These are phyloP conservation scores for Corynespora cassiicola DNA, from an alignment of 2,329 filamentous ascomycete species.

Conservation along the genomic window DNA sequence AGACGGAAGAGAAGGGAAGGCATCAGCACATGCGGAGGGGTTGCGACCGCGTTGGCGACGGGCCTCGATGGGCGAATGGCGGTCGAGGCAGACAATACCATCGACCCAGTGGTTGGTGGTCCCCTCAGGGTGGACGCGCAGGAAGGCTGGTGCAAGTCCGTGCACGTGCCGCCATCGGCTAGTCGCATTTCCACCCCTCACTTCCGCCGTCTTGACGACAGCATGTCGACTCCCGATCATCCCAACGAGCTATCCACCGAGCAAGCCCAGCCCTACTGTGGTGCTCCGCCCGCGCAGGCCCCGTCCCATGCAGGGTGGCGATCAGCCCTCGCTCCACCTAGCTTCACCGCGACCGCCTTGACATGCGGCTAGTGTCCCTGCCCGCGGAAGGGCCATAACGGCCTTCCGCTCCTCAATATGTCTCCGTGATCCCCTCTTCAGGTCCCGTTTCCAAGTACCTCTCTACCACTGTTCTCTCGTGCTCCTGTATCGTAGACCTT, in stretches of 20 bases:
- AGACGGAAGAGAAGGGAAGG: constrained; percentile 7
- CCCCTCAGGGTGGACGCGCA: constrained; percentile 3
- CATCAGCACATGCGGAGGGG: constrained; percentile 13
- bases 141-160: neutral
- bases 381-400: constrained; percentile 14
- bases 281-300: constrained; percentile 1
- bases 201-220: no score
- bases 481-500: constrained; percentile 1
- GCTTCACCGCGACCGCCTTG: constrained; percentile 17
- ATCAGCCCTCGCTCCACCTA: constrained; percentile 17
- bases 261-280: constrained; percentile 2
- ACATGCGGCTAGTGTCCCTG: constrained; percentile 26
- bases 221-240: neutral
- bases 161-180: constrained; percentile 9
- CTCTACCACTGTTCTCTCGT: constrained; percentile 3
- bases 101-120: constrained; percentile 11
- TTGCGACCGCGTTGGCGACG: constrained; percentile 7
- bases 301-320: constrained; percentile 10
- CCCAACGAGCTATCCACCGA: no score
- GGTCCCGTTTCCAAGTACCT: constrained; percentile 7
- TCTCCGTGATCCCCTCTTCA: constrained; percentile 9
- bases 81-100: constrained; percentile 7
- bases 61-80: constrained; percentile 14
- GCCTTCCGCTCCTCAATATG: constrained; percentile 17
- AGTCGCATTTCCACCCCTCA: constrained; percentile 9